phyloP scores from a whole-genome alignment of 768 basidiomycete species.

The Macrolepiota fuliginosa region DNA sequence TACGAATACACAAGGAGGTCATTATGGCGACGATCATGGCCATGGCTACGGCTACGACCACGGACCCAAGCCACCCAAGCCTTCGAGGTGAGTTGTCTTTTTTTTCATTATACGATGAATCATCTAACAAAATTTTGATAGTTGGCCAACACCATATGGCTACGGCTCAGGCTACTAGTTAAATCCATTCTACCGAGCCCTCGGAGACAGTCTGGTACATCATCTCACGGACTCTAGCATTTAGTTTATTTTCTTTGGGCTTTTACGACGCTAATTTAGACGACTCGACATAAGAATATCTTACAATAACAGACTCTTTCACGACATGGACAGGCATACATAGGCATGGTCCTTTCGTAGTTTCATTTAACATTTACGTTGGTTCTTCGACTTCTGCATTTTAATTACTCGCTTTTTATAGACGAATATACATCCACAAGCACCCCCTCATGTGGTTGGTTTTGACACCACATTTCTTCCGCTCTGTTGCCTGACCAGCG shows the following conservation, averaged over 20 bases:
- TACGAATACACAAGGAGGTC: neutral
- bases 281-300: too few relatives aligned
- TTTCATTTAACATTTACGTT: neutral
- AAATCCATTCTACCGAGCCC: neutral
- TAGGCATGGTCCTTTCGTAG: neutral
- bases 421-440: neutral
- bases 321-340: too few relatives aligned
- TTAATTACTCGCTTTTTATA: neutral
- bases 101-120: neutral
- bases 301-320: too few relatives aligned
- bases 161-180: neutral
- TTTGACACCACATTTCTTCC: neutral
- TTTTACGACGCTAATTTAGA: too few relatives aligned
- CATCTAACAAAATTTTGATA: neutral
- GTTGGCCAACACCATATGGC: neutral
- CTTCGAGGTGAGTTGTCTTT: neutral
- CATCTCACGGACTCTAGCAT: neutral
- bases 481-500: too few relatives aligned
- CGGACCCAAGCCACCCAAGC: neutral
- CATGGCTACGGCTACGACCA: neutral
- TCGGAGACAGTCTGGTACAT: neutral
- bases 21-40: neutral
- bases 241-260: neutral
- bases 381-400: neutral
- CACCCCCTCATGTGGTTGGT: neutral